These are phyloP conservation scores for Orbilia brochopaga DNA, from an alignment of 2,329 filamentous ascomycete species.

Conservation along the genomic window DNA sequence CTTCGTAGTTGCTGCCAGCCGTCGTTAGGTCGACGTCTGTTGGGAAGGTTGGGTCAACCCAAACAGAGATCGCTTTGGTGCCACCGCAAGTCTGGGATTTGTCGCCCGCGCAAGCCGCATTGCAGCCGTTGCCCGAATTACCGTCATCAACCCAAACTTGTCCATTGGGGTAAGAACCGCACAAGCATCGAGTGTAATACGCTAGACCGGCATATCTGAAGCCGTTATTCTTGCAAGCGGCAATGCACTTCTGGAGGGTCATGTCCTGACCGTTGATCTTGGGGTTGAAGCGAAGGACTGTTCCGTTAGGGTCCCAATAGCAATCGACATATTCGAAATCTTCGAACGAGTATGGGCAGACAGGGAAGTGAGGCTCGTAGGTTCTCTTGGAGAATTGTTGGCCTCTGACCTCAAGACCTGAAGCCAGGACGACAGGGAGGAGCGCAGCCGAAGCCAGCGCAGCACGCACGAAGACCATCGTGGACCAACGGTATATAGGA, in stretches of 20 bases:
- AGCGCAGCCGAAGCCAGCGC: conserved; percentile 35
- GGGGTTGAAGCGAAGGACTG: conserved; percentile 39
- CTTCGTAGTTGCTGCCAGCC: conserved; percentile 31
- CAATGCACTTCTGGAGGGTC: conserved; percentile 43
- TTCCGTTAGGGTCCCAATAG: conserved; percentile 29
- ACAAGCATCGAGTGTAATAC: conserved; percentile 38
- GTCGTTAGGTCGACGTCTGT: conserved; percentile 20
- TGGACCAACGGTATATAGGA: conserved; percentile 4
- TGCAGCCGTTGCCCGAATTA: conserved; percentile 15
- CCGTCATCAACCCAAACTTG: conserved; percentile 20
- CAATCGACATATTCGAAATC: conserved; percentile 27
- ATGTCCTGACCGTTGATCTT: conserved; percentile 34
- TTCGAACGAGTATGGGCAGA: conserved; percentile 34
- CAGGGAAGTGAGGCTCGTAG: conserved; percentile 38
- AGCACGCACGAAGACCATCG: conserved; percentile 25
- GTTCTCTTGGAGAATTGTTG: conserved; percentile 30
- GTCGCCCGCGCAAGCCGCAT: conserved; percentile 29
- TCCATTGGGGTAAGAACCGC: conserved; percentile 26
- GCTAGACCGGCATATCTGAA: conserved; percentile 41
- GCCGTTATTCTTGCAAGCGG: conserved; percentile 46
- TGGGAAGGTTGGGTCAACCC: conserved; percentile 30
- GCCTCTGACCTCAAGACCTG: conserved; percentile 6
- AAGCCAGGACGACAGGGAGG: conserved; percentile 31
- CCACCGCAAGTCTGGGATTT: conserved; percentile 28
- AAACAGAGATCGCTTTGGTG: conserved; percentile 33